Evolutionary conservation across 2,329 filamentous ascomycete species (phyloP), one percentile per base, ranked within the genome.

Genomic region (Aureobasidium mangrovei): DNA sequence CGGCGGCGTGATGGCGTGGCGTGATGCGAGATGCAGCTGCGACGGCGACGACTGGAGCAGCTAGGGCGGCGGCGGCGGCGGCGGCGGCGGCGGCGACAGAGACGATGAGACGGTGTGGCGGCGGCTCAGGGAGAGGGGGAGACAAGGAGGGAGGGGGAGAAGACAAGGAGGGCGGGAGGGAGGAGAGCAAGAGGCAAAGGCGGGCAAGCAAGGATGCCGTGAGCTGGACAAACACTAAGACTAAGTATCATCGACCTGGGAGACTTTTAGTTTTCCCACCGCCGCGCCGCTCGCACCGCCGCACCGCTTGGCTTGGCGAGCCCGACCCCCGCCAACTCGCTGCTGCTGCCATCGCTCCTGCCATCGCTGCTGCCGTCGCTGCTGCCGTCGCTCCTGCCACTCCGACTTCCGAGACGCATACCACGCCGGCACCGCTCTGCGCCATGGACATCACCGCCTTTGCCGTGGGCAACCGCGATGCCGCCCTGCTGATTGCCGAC

Each of bases 381-480:
- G 18, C 18, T 18, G 18, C 18, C 18, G 18, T 18, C 18, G 10
- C 6, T 35, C 32, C 32, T 35, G 7, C 32, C 10, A 35, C 32
- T 18, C 18, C 18, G 18, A 18, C 18, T 18, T 1, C 18, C 32
- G 32, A 7, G 7, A 35, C 32, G 32, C 7, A 35, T 7, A 35
- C 32, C 7, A 2, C 32, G 32, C 32, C 32, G 10, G 32, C 32
- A 35, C 7, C 7, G 32, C 32, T 35, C 10, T 7, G 7, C 10
- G 2, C 32, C 59, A 96, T 97, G 91, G 88, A 96, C 60, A 88
- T 97, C 70, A 97, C 93, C 55, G 82, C 82, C 62, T 91, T 88
- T 60, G 76, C 97, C 62, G 80, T 90, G 65, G 82, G 83, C 52
- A 84, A 86, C 60, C 80, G 93, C 59, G 87, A 95, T 68, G 81